Evolutionary conservation across 2,329 filamentous ascomycete genomes (phyloP), one percentile per base, ranked within the genome.

Genomic region (Trichoderma lentiforme): DNA sequence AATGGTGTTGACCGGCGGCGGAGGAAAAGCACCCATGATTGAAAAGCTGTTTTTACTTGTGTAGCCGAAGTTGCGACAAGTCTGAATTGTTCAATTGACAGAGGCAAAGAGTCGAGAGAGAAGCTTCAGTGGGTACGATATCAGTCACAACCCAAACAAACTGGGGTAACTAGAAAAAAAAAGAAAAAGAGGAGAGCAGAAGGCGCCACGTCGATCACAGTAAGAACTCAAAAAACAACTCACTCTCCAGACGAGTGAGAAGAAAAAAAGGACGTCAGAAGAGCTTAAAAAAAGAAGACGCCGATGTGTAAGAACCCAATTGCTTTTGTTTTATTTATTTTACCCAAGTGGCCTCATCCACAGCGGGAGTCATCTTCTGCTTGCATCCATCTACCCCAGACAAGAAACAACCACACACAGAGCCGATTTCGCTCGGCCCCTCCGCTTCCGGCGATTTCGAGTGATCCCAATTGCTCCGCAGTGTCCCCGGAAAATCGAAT

Each of bases 1-100:
- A 84, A 97, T 95, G 75, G 92, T 92, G 79, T 89, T 90, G 76
- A 93, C 90, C 4, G 93, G 91, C 12, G 92, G 89, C 34, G 94
- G 93, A 75, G 94, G 94, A 79, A 95, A 95, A 51, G 84, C 73
- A 68, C 85, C 77, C 86, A 88, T 88, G 47, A 24, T 32, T 73
- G 80, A 71, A 26, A 30, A 71, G 51, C 32, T 63, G 30, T 28
- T 26, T 34, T 15, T 32, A 14, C 34, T 47, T 1, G 21, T 21
- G 51, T n/a, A n/a, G 28, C 30, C 6, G 4, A 30, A 32, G 28
- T 18, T 60, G 56, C 11, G 24, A 58, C 15, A 58, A 26, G 32
- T 62, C n/a, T 34, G 57, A 24, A 24, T 6, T 3, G 47, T 14
- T 14, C 53, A 57, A 57, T 28, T 57, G 53, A 57, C 53, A 30